Base-by-base conservation (phyloP, 2,329 filamentous ascomycete genomes). In the Exophiala sp. region DNA sequence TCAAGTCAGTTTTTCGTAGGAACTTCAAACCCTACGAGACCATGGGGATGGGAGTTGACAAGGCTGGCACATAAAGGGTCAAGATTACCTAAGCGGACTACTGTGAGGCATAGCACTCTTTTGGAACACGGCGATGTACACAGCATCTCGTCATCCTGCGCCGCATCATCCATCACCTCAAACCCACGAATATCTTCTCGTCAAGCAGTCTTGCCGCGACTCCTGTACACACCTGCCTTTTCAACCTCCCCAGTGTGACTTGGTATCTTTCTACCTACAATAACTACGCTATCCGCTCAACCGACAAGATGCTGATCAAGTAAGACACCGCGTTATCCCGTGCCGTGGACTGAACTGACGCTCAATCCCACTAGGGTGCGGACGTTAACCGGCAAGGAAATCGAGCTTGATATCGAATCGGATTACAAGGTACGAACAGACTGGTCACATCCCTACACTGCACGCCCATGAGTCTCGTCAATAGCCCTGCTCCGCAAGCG, bases 331-430 rank as follows among this genome's bases (percentile, higher is more conserved):
- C 55, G 29, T 35, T 48, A 34, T 38, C 45, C 29, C 34, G 34
- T 8, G 29, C 3, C 6, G 34, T 18, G 18, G 2, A 3, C 14
- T 37, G 19, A 24, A 39, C 50, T 49, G 43, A 56, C 47, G 18
- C 16, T 19, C 4, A 21, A 45, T 27, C 43, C 23, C 19, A 46
- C 11, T 62, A 98, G 91, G 78, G 91, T 98, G 68, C 86, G 93
- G 67, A 98, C 93, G 57, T 83, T 98, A 58, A 97, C 93, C 58
- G 93, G 93, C 66, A 97, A 97, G 77, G 89, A 98, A 74, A 97
- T 97, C 69, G 91, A 97, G 78, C 82, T 98, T 64, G 90, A 97
- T 66, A 95, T 98, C 67, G 93, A 97, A 76, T 78, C 82, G 46
- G 84, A 88, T 65, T 95, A 95, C 79, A 95, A 90, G 80, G 90